Percentiles rank a stretch among this genome's conserved stretches.
Evolutionary conservation across 108 stramenopile genomes (phyloP).

Genomic region (Nitzschia sp.): DNA sequence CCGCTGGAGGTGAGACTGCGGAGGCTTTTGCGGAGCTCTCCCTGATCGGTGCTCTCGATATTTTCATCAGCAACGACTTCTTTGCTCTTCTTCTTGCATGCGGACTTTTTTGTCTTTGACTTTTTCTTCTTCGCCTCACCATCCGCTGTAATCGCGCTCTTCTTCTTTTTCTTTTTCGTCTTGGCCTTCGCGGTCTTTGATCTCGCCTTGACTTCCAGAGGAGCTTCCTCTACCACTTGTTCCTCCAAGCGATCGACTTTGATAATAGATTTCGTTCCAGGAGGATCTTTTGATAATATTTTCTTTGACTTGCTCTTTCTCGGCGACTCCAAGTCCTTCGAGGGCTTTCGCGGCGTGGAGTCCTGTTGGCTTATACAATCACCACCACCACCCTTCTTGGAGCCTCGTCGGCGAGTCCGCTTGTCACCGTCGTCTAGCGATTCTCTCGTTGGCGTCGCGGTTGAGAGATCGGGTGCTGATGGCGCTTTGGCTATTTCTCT

Average conservation of each 20-base stretch:
- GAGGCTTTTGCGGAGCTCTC: not conserved
- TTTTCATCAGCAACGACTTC: not conserved
- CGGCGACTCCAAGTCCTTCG: not conserved
- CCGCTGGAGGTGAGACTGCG: not conserved
- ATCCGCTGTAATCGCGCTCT: not conserved
- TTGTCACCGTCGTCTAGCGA: not conserved
- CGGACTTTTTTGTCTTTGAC: not conserved
- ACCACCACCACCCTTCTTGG: not conserved
- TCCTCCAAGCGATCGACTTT: too few species aligned
- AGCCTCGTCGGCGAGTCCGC: not conserved
- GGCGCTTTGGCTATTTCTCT: not conserved
- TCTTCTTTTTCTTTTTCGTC: not conserved
- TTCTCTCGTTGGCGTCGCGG: not conserved
- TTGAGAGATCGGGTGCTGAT: not conserved
- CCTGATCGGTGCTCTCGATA: not conserved
- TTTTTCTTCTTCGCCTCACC: not conserved
- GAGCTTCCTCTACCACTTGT: not conserved
- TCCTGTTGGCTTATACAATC: too few species aligned
- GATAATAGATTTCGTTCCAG: too few species aligned
- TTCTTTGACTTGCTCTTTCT: not conserved
- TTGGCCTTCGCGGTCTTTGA: not conserved
- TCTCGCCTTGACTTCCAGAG: not conserved
- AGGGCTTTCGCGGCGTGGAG: too few species aligned
- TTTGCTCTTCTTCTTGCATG: not conserved
- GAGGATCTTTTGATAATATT: not conserved